Evolutionary conservation across 106 monocot genomes (phyloP), one percentile per base, ranked within the genome.

Genomic region (Xerophyta viscosa): DNA sequence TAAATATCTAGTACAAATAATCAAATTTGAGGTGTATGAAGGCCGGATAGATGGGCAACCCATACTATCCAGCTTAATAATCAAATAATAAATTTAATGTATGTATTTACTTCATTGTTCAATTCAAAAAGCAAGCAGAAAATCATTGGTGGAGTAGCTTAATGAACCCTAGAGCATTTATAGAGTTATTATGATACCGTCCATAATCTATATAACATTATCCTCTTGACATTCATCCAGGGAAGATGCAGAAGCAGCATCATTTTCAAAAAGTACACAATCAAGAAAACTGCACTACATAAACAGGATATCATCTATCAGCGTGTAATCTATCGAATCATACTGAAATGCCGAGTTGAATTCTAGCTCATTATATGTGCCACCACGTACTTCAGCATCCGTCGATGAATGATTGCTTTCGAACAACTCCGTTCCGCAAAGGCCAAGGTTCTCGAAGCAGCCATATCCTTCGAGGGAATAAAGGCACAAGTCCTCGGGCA

Each of bases 231-330:
- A 14, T 12, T 46, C 17, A 12, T 33, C 33, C 33, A 33, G 33
- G 5, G 33, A 33, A 33, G 33, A 33, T 6, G 33, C 33, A 33
- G 5, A 11, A 33, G 17, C 28, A 37, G 21, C 10, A 36, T 20
- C 9, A 19, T 14, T 10, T 50, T 41, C 21, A 15, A 41, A 63
- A 33, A 46, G 22, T 26, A 46, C 46, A 52, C n/a, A 60, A 49
- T 9, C 50, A 41, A 57, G 26, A 28, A 66, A 17, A 54, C 15
- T 31, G 33, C 21, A 41, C 67, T 58, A 80, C 26, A 83, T 72
- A 63, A 81, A 88, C 56, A 84, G 74, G 20, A 69, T 74, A 26
- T 69, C 77, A 54, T 84, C 81, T 19, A 64, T 56, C 12, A 58
- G 52, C 2, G 71, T 73, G 33, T 74, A 76, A 19, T 82, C 79